Percentiles rank a stretch among this genome's conserved stretches.
Evolutionary conservation across 202 grass and related monocot species (phyloP).

Genomic region (Dendrocalamus latiflorus): DNA sequence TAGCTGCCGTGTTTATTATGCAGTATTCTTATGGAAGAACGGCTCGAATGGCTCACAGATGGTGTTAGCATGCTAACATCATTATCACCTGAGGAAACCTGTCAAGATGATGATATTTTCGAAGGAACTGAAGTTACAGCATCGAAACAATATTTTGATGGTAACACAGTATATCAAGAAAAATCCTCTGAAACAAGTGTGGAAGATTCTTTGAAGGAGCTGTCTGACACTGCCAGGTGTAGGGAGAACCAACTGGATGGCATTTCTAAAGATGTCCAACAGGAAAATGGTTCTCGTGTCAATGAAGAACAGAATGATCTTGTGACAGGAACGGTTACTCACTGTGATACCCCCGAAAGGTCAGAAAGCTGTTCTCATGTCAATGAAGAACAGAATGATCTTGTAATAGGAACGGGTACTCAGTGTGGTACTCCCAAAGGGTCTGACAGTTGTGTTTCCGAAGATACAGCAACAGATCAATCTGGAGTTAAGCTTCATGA

Average conservation of each 20-base stretch:
- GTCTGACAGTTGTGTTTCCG: slow-evolving; percentile 29
- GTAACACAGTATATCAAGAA: slow-evolving; percentile 28
- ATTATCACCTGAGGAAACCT: slow-evolving; percentile 56
- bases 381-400: slow-evolving; percentile 26
- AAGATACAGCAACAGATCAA: slow-evolving; percentile 4
- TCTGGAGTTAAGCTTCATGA: slow-evolving; percentile 19
- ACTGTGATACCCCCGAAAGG: slow-evolving; percentile 8
- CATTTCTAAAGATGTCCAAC: slow-evolving; percentile 21
- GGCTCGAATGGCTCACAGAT: slow-evolving; percentile 80
- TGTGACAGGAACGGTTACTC: slow-evolving; percentile 14
- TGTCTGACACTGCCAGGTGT: slow-evolving; percentile 25
- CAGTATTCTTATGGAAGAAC: slow-evolving; percentile 93
- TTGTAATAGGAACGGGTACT: slow-evolving; percentile 14
- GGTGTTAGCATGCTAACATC: slow-evolving; percentile 75
- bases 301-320: slow-evolving; percentile 28
- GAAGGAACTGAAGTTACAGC: slow-evolving; percentile 42
- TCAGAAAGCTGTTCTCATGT: slow-evolving; percentile 17
- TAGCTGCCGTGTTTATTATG: slow-evolving; percentile 16
- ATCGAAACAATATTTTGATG: slow-evolving; percentile 28
- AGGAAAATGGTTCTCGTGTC: slow-evolving; percentile 25
- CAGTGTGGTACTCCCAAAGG: slow-evolving; percentile 15
- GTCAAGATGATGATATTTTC: slow-evolving; percentile 40
- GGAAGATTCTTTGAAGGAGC: slow-evolving; percentile 32
- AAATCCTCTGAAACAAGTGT: slow-evolving; percentile 47
- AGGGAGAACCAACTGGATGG: slow-evolving; percentile 39